Evolutionary conservation across 768 basidiomycete genomes (phyloP).

Genomic region (Mycena olivaceomarginata): DNA sequence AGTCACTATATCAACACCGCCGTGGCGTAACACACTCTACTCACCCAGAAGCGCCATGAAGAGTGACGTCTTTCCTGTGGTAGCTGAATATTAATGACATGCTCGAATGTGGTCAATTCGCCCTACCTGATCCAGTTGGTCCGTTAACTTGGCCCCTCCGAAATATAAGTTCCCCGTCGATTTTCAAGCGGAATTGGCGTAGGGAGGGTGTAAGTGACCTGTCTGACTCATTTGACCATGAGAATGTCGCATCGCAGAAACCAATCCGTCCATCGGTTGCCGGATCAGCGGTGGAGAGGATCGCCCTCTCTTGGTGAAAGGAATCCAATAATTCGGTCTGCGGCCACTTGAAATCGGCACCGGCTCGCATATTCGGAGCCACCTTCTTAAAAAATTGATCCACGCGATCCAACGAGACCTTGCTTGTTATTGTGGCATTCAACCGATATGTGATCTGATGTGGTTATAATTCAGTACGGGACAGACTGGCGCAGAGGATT

Average conservation of each 20-base stretch:
- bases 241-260: too few species aligned
- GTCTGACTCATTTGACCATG: too few species aligned
- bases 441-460: too few species aligned
- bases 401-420: too few species aligned
- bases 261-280: not conserved
- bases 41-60: slow-evolving; percentile 76
- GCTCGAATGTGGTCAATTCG: too few species aligned
- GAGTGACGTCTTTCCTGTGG: slow-evolving; percentile 73
- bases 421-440: too few species aligned
- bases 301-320: slow-evolving; percentile 49
- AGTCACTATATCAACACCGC: slow-evolving; percentile 15
- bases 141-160: slow-evolving; percentile 70
- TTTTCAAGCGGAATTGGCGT: too few species aligned
- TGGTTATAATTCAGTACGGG: too few species aligned
- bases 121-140: slow-evolving; percentile 57
- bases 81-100: not conserved
- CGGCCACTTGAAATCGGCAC: not conserved
- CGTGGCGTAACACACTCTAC: not conserved
- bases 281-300: slow-evolving; percentile 54
- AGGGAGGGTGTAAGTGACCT: too few species aligned
- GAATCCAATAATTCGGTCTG: slow-evolving; percentile 71
- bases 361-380: slow-evolving; percentile 9
- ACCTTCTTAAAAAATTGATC: slow-evolving; percentile 39
- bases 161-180: too few species aligned
- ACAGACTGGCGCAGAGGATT: too few species aligned